Evolutionary conservation across 1,139 yeast species (phyloP).

Genomic region (Pichia sp.): DNA sequence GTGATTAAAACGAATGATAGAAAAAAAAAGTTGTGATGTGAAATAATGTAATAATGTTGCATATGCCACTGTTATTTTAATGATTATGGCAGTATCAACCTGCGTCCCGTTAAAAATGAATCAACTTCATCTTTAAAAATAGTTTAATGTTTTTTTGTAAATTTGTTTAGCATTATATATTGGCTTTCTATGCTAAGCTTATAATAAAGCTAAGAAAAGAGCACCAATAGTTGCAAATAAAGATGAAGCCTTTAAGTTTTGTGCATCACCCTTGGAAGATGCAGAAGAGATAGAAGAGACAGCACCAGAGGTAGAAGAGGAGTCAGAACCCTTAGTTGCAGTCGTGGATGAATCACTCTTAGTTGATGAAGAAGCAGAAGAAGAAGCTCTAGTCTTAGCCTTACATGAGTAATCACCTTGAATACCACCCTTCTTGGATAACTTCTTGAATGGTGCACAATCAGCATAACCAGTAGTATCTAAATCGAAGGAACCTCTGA

Average conservation of each 20-base stretch:
- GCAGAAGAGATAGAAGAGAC: constrained; percentile 13
- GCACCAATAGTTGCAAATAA: constrained; percentile 56
- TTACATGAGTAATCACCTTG: constrained; percentile 87
- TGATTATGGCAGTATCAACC: no score
- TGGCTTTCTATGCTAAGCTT: constrained; percentile 20
- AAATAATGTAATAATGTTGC: no score
- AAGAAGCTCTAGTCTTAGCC: constrained; percentile 34
- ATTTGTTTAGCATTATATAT: neutral
- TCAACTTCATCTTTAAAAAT: neutral
- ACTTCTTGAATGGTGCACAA: constrained; percentile 65
- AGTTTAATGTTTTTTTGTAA: neutral
- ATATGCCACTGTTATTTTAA: no score
- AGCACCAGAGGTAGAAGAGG: constrained; percentile 10
- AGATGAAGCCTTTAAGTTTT: constrained; percentile 31
- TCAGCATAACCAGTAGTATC: constrained; percentile 72
- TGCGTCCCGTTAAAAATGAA: no score
- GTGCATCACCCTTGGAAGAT: constrained; percentile 19
- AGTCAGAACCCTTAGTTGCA: constrained; percentile 22
- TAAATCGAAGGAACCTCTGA: constrained; percentile 86
- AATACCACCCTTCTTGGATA: constrained; percentile 66
- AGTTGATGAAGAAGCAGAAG: constrained; percentile 33
- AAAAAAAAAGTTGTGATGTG: no score
- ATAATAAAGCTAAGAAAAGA: constrained; percentile 55
- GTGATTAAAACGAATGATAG: no score
- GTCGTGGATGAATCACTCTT: constrained; percentile 21